Conservation (phyloP, 2,329 filamentous ascomycete genomes). For the Davidsoniella neocaledoniae region DNA sequence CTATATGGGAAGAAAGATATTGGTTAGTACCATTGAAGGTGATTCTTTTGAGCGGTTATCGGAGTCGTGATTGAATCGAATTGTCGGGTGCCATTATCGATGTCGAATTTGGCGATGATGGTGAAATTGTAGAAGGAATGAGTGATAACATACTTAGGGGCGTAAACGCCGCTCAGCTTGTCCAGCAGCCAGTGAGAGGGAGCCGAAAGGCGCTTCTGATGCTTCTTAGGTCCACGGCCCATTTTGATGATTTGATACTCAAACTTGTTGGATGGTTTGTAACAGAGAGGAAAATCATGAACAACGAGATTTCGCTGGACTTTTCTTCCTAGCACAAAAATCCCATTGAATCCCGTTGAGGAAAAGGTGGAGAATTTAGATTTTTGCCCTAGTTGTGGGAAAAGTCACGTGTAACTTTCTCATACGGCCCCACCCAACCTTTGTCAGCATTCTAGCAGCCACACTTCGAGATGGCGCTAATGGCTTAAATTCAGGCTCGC, state of each 20-base stretch:
- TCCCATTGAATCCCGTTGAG: not conserved
- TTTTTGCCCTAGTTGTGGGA: slow-evolving; percentile 3
- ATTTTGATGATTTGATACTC: slow-evolving; percentile 30
- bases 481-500: too few species aligned
- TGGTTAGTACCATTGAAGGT: not conserved
- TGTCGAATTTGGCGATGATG: not conserved
- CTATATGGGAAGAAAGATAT: slow-evolving; percentile 18
- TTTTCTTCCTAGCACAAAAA: not conserved
- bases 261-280: slow-evolving; percentile 13
- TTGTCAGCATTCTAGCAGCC: too few species aligned
- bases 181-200: slow-evolving; percentile 99
- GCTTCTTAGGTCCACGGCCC: slow-evolving; percentile 75
- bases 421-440: not conserved
- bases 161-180: slow-evolving; percentile 91
- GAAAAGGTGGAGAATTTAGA: slow-evolving; percentile 1
- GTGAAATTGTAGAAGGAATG: not conserved
- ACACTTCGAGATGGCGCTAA: too few species aligned
- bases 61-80: not conserved
- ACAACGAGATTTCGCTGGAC: not conserved
- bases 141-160: slow-evolving; percentile 28
- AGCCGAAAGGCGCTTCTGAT: slow-evolving; percentile 98
- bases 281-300: not conserved
- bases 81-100: not conserved
- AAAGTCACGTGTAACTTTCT: not conserved
- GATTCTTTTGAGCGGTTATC: not conserved